phyloP scores from a whole-genome alignment of 306 rosid genomes.

The Corylus heterophylla region DNA sequence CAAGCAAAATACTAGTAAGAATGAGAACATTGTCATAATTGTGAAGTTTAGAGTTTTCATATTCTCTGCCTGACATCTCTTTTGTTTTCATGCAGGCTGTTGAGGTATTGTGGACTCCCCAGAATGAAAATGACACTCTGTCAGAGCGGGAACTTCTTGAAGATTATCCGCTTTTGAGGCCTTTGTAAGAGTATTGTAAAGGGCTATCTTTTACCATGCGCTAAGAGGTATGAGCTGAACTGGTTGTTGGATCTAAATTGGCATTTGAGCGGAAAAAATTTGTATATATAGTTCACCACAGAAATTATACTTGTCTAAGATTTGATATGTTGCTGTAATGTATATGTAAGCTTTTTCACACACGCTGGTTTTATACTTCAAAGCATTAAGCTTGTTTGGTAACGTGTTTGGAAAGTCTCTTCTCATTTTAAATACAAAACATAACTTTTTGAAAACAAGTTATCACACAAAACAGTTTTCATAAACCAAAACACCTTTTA shows the following conservation, averaged over 20 bases:
- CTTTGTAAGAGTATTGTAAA: slow-evolving; percentile 47
- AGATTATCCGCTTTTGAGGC: slow-evolving; percentile 97
- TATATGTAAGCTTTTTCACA: slow-evolving; percentile 25
- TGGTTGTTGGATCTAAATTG: slow-evolving; percentile 15
- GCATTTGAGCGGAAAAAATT: slow-evolving; percentile 22
- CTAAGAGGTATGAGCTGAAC: slow-evolving; percentile 28
- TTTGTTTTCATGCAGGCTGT: slow-evolving; percentile 66
- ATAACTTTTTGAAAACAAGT: too few species aligned
- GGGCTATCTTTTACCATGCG: slow-evolving; percentile 12
- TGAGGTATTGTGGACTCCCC: slow-evolving; percentile 99
- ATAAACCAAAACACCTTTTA: too few species aligned
- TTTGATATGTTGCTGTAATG: slow-evolving; percentile 15
- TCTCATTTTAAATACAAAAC: too few species aligned
- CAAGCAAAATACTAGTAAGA: slow-evolving; percentile 75
- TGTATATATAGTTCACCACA: slow-evolving; percentile 27
- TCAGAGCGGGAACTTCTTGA: slow-evolving; percentile 94
- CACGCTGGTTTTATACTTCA: background rate
- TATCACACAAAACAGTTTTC: too few species aligned
- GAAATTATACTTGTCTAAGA: slow-evolving; percentile 16
- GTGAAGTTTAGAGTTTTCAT: background rate
- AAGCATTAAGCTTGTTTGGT: background rate
- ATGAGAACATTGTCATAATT: slow-evolving; percentile 1
- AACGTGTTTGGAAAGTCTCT: too few species aligned
- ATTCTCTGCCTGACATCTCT: slow-evolving; percentile 8
- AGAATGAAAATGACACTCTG: slow-evolving; percentile 90